phyloP scores from a whole-genome alignment of 768 basidiomycete genomes.

The Boletellus ananiceps region DNA sequence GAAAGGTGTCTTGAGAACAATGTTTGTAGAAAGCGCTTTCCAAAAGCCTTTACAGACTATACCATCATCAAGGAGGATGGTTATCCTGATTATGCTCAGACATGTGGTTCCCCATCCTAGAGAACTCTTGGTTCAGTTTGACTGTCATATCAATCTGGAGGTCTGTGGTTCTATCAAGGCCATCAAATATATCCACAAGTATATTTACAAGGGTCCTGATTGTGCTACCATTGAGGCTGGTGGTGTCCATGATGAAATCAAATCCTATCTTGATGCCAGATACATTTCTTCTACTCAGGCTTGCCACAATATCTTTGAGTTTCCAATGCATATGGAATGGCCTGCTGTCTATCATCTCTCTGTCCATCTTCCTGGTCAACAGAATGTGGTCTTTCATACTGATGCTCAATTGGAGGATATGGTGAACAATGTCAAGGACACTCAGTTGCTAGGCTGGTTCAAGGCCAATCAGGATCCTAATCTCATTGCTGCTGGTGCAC shows the following conservation, averaged over 20 bases:
- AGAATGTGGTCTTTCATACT: no score
- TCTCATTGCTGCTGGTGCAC: no score
- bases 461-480: no score
- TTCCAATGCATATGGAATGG: slow-evolving; percentile 4
- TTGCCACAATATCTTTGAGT: slow-evolving; percentile 3
- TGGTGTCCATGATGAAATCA: neutral
- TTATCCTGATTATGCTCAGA: neutral
- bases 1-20: neutral
- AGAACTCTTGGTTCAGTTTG: slow-evolving; percentile 23
- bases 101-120: slow-evolving; percentile 35
- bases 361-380: neutral
- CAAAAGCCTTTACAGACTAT: neutral
- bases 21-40: neutral
- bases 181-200: slow-evolving; percentile 37
- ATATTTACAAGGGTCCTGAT: slow-evolving; percentile 42
- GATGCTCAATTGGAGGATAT: no score
- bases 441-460: no score
- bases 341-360: slow-evolving; percentile 5
- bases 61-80: neutral
- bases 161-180: neutral
- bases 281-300: slow-evolving; percentile 2
- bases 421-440: no score
- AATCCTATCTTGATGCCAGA: neutral
- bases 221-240: neutral
- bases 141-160: neutral